phyloP scores from a whole-genome alignment of 805 yeast genomes.

The Candida dajiaensis region DNA sequence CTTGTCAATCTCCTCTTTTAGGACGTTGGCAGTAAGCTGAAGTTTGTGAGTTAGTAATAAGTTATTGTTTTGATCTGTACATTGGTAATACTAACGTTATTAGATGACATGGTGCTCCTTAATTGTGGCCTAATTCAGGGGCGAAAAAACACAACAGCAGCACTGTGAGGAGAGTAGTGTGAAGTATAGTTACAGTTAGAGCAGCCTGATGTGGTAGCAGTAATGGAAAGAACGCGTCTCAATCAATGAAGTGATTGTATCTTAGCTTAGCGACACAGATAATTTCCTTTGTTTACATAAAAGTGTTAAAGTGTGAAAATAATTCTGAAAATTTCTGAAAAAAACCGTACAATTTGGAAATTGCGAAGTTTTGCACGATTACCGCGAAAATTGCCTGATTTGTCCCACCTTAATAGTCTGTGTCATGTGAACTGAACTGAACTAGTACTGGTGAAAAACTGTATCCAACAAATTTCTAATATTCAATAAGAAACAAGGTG shows the following conservation, averaged over 20 bases:
- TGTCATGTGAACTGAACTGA: no score
- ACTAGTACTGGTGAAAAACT: no score
- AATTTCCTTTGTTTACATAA: constrained; percentile 5
- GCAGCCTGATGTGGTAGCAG: neutral
- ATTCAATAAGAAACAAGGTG: no score
- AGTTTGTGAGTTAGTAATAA: neutral
- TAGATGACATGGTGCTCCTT: constrained; percentile 3
- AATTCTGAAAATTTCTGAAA: neutral
- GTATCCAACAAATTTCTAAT: no score
- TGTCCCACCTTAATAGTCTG: no score
- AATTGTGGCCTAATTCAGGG: neutral
- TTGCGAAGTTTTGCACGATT: neutral
- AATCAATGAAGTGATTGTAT: neutral
- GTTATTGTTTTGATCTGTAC: neutral
- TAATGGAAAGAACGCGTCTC: neutral
- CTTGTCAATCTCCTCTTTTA: constrained; percentile 22
- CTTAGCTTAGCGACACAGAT: neutral
- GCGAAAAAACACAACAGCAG: neutral
- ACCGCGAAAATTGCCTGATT: neutral
- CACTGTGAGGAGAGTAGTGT: no score
- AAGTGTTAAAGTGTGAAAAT: constrained; percentile 1
- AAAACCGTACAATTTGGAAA: neutral
- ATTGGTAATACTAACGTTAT: constrained; percentile 1
- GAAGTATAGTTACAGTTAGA: no score
- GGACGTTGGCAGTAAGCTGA: constrained; percentile 2